Evolutionary conservation across 2,329 filamentous ascomycete species (phyloP), one percentile per base, ranked within the genome.

Genomic region (Sporothrix pseudoabietina): DNA sequence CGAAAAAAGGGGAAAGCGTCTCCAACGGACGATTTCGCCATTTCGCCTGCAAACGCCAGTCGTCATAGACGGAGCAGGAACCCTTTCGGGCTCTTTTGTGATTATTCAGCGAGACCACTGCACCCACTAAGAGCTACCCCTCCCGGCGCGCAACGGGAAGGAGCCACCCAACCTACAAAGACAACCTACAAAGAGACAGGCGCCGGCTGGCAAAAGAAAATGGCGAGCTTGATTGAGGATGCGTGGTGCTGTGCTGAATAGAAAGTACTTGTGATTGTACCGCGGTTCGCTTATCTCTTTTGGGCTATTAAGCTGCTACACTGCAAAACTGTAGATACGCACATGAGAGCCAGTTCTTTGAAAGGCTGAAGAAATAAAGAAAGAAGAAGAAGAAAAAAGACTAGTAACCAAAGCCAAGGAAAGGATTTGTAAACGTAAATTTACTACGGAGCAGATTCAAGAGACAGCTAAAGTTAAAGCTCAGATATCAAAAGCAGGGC

Each of bases 121-220:
- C 12, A 14, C 30, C 55, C 55, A 59, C 55, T 35, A 59, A 59
- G 30, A 59, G 55, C 55, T 59, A 59, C 55, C 55, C 55, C 55
- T 35, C 55, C 55, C 55, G 55, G 26, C 30, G 55, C 14, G 4
- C 30, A 35, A 35, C 30, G 55, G 55, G 55, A 55, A 55, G 52
- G 52, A 55, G 4, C 22, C 52, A 55, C 22, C 52, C 7, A 26
- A 1, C 9, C 26, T 22, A 22, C 52, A 55, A 26, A 55, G 26
- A 30, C 7, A 26, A 1, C 9, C 26, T 22, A 22, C 52, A 55
- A 26, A 55, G 26, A 30, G 52, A 26, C 52, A 30, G 52, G 22
- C 22, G 12, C n/a, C 52, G 41, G 10, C 41, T 47, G 41, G 41
- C 4, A 4, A 47, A 47, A 26, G 26, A 12, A 26, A 55, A 22